phyloP scores from a whole-genome alignment of 768 basidiomycete species.

The Termitomyces sp. region DNA sequence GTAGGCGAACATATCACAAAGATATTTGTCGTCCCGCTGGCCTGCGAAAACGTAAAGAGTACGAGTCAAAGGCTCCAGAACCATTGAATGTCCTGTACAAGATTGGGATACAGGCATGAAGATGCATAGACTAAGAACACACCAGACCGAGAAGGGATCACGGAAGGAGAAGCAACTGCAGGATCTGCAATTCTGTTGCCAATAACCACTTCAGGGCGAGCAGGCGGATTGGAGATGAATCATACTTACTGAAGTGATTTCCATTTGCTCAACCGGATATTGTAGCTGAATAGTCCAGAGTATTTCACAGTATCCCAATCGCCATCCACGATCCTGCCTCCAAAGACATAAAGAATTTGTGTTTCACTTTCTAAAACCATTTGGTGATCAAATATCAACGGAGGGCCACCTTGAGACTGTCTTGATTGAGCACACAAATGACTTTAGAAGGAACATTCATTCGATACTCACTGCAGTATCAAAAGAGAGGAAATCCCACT shows the following conservation, averaged over 20 bases:
- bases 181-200: conserved; percentile 20
- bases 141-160: conserved; percentile 62
- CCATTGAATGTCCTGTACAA: conserved; percentile 70
- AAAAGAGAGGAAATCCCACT: conserved; percentile 66
- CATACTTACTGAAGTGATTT: conserved; percentile 54
- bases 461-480: conserved; percentile 54
- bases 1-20: conserved; percentile 75
- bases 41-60: conserved; percentile 73
- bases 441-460: background rate
- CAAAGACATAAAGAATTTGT: conserved; percentile 71
- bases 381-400: conserved; percentile 74
- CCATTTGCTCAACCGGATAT: conserved; percentile 63
- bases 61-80: conserved; percentile 54
- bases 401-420: conserved; percentile 63
- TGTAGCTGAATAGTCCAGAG: conserved; percentile 71
- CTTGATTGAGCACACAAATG: conserved; percentile 1
- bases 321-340: conserved; percentile 67
- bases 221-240: background rate
- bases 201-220: background rate
- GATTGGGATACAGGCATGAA: background rate
- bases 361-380: conserved; percentile 70
- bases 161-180: conserved; percentile 25
- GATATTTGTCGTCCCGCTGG: conserved; percentile 57
- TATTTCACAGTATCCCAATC: conserved; percentile 56
- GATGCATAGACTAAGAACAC: conserved; percentile 5